phyloP scores from a whole-genome alignment of 441 rosid genomes.

The Euphorbia schlechtendalii region DNA sequence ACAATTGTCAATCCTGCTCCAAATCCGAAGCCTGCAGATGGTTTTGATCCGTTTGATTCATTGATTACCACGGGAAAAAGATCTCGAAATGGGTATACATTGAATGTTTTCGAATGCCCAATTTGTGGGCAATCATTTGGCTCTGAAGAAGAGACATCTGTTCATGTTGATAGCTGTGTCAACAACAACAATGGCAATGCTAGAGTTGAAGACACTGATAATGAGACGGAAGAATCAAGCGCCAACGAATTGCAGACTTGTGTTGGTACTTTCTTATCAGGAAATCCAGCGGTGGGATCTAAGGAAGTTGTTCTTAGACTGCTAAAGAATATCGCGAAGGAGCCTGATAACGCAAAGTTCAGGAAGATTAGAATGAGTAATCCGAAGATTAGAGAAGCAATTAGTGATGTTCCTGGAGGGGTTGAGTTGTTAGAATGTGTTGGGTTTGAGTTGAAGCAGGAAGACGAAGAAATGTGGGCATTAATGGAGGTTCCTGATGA shows the following conservation, averaged over 20 bases:
- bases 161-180: constrained; percentile 69
- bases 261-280: constrained; percentile 50
- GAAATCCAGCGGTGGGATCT: constrained; percentile 52
- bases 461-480: constrained; percentile 77
- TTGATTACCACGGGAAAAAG: constrained; percentile 70
- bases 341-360: constrained; percentile 73
- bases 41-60: constrained; percentile 67
- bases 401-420: constrained; percentile 72
- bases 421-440: constrained; percentile 65
- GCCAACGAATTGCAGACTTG: constrained; percentile 38
- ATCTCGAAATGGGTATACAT: constrained; percentile 63
- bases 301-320: constrained; percentile 57
- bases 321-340: constrained; percentile 66
- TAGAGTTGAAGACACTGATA: constrained; percentile 23
- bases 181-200: too few species aligned
- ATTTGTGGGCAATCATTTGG: constrained; percentile 48
- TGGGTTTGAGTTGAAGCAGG: constrained; percentile 70
- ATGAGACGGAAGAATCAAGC: constrained; percentile 13
- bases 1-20: constrained; percentile 19
- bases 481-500: constrained; percentile 52
- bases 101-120: constrained; percentile 69
- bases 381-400: constrained; percentile 72
- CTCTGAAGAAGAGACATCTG: constrained; percentile 70
- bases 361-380: constrained; percentile 78
- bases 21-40: constrained; percentile 32